Base-by-base conservation (phyloP, 2,329 filamentous ascomycete genomes). In the Claviceps arundinis region DNA sequence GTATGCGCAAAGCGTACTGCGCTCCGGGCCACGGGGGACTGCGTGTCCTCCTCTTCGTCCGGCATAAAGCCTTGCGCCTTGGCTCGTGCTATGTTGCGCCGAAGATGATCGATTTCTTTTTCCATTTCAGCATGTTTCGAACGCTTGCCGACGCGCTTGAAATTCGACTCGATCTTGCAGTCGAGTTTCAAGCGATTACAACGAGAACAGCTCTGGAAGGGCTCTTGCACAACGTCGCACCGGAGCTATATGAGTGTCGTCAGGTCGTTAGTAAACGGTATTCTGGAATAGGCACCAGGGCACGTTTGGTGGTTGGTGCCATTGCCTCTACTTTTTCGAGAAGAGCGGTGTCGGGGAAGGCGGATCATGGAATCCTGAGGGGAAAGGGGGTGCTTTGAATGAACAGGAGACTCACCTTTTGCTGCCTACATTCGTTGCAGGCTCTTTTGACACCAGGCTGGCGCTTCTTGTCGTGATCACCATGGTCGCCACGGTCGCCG, bases 71-170 rank as follows among this genome's bases (percentile, higher is more conserved):
- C 80, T 59, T 82, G 77, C 19, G 73, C 61, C 60, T 79, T 75
- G 54, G 83, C 82, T 56, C 75, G 73, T 52, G 78, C 70, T 55
- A 86, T 73, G 60, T 74, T 79, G 46, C 80, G 76, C 50, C 82
- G 78, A 58, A 85, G 68, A 56, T 74, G 79, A 53, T 87, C 84
- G 61, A 90, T 87, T 67, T 90, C 85, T 68, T 82, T 85, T 64
- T 89, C 86, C 85, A 90, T 90, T 69, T 90, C 87, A 61, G 86
- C 86, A 67, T 91, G 86, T 65, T 87, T 86, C 57, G 81, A 86
- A 43, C 87, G 79, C 72, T 93, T 93, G 56, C 87, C 85, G 17
- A 90, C 75, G 59, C 87, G 82, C 75, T 89, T 90, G 70, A 91
- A 91, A 67, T 89, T 89, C 61, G 85, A 87, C 67, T 91, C 86